phyloP scores from a whole-genome alignment of 73 alveolate genomes.

The Paramecium octaurelia region DNA sequence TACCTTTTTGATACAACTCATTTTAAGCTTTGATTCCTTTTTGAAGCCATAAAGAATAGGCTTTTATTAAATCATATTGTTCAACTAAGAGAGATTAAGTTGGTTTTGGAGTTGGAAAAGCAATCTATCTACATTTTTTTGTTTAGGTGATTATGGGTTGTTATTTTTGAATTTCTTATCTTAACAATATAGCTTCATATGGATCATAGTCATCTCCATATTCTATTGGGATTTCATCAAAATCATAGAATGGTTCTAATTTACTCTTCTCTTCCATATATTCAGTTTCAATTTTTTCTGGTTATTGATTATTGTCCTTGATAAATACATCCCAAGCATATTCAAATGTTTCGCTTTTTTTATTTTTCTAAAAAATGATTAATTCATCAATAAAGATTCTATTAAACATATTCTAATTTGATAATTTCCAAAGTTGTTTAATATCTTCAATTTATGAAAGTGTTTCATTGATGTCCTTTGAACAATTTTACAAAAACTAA shows the following conservation, averaged over 20 bases:
- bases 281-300: background rate
- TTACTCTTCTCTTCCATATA: background rate
- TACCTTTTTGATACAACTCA: background rate
- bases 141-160: background rate
- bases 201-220: background rate
- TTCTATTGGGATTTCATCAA: background rate
- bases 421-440: background rate
- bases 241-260: background rate
- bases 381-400: background rate
- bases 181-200: background rate
- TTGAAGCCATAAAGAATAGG: background rate
- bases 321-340: conserved; percentile 30
- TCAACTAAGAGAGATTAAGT: background rate
- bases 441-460: background rate
- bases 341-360: background rate
- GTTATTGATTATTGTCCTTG: background rate
- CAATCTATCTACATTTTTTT: background rate
- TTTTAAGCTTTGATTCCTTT: background rate
- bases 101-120: background rate
- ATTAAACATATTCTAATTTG: background rate
- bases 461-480: background rate
- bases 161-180: background rate
- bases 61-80: background rate
- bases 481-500: background rate
- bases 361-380: background rate